Evolutionary conservation across 1,284 basidiomycete species (phyloP).

Genomic region (Entoloma clypeatum): DNA sequence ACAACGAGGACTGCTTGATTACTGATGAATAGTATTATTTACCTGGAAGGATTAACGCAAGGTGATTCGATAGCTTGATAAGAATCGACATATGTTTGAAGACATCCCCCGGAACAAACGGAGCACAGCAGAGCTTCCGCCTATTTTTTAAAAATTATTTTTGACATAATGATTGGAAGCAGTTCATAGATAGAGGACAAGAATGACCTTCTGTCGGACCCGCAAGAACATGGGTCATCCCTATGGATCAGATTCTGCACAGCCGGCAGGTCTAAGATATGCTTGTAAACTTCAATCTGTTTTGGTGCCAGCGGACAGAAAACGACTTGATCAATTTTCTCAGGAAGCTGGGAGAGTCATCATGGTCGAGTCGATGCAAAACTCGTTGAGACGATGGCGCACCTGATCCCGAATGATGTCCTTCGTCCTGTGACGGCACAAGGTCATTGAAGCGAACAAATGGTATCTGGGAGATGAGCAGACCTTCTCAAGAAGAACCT

Average conservation of each 20-base stretch:
- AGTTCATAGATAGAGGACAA: slow-evolving; percentile 19
- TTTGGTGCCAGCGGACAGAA: slow-evolving; percentile 76
- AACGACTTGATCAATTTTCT: slow-evolving; percentile 83
- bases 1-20: slow-evolving; percentile 6
- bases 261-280: slow-evolving; percentile 54
- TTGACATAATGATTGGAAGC: background rate
- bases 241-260: slow-evolving; percentile 66
- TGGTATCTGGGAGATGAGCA: slow-evolving; percentile 12
- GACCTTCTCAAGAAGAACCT: slow-evolving; percentile 75
- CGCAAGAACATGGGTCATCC: slow-evolving; percentile 72
- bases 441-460: background rate
- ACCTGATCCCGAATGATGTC: slow-evolving; percentile 74
- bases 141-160: slow-evolving; percentile 31
- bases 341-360: slow-evolving; percentile 57
- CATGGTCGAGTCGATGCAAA: slow-evolving; percentile 1
- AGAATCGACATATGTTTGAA: slow-evolving; percentile 75
- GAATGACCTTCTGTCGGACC: slow-evolving; percentile 50
- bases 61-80: slow-evolving; percentile 83
- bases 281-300: slow-evolving; percentile 70
- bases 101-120: slow-evolving; percentile 55
- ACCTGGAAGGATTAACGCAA: slow-evolving; percentile 79
- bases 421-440: slow-evolving; percentile 57
- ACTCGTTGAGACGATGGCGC: slow-evolving; percentile 6
- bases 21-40: slow-evolving; percentile 10
- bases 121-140: slow-evolving; percentile 63